Evolutionary conservation across 106 monocot species (phyloP).

Genomic region (Dactylorhiza incarnata): DNA sequence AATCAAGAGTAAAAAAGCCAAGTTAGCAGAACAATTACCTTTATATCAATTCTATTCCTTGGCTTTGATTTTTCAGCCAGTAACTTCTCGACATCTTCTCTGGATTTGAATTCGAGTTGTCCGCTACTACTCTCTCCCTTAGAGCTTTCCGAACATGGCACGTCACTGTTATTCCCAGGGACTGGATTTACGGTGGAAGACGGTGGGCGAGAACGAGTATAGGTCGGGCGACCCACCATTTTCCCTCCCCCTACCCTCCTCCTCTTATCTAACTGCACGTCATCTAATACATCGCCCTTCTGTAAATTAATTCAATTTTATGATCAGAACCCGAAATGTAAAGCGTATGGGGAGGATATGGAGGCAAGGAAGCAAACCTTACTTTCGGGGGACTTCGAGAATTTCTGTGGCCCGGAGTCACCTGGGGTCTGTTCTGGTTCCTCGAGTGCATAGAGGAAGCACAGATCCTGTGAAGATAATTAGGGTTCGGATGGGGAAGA

Average conservation of each 20-base stretch:
- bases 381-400: constrained; percentile 7
- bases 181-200: constrained; percentile 27
- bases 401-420: not conserved
- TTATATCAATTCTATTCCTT: constrained; percentile 48
- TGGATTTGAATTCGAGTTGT: constrained; percentile 37
- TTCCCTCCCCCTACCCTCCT: not conserved
- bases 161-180: not conserved
- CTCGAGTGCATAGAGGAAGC: constrained; percentile 1
- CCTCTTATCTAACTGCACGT: constrained; percentile 2
- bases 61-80: constrained; percentile 62
- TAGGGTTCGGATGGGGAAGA: not conserved
- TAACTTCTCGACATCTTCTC: constrained; percentile 64
- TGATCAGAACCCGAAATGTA: not conserved
- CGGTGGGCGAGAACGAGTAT: constrained; percentile 14
- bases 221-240: constrained; percentile 5
- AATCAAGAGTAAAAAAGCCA: not conserved
- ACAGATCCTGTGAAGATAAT: too few species aligned
- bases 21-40: constrained; percentile 18
- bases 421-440: constrained; percentile 5
- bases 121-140: constrained; percentile 16
- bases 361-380: constrained; percentile 4
- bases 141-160: constrained; percentile 7
- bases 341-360: not conserved
- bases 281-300: constrained; percentile 3
- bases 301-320: not conserved